Evolutionary conservation across 371 early-diverging fungal genomes (phyloP), one percentile per base, ranked within the genome.

Genomic region (Circinella minor): DNA sequence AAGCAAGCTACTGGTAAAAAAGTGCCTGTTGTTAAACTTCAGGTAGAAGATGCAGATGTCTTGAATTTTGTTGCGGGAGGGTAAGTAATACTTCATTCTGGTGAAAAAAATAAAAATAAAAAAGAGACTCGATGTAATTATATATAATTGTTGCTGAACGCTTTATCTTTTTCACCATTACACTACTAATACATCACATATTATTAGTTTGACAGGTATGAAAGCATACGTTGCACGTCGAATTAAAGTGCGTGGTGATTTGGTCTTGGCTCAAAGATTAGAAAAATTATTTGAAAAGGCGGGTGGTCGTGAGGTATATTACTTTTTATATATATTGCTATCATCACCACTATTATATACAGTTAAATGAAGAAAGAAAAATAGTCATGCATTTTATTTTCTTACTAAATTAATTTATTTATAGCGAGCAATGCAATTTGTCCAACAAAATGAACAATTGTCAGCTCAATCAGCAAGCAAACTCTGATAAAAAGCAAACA

Each of bases 251-350:
- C 75, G 76, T 43, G 84, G 84, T 13, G 82, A 81, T 55, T 66
- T 84, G 43, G 71, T 80, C 11, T 71, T 84, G 27, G 84, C 81
- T 10, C 84, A 84, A 65, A 69, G 69, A 38, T 63, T 84, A 55
- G 84, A 81, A 72, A 73, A 80, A 36, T 70, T 84, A n/a, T 84
- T 84, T 71, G 77, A 80, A 60, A 81, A 77, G 59, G 66, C 77
- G 7, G 80, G 79, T 38, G 84, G 84, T n/a, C 73, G 76, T 73
- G 77, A 84, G 55, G 84, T 81, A 77, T 68, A 61, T 11, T 14
- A 13, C 36, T 14, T 34, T 49, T 13, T 59, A 55, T 6, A 4
- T 34, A 20, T n/a, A 39, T 64, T 64, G n/a, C 34, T 14, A 0
- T 18, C 15, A n/a, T 36, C 20, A 55, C 34, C 47, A 3, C 47